Base-by-base conservation (phyloP, 192 early-diverging fungal genomes). In the Coemansia sp. region DNA sequence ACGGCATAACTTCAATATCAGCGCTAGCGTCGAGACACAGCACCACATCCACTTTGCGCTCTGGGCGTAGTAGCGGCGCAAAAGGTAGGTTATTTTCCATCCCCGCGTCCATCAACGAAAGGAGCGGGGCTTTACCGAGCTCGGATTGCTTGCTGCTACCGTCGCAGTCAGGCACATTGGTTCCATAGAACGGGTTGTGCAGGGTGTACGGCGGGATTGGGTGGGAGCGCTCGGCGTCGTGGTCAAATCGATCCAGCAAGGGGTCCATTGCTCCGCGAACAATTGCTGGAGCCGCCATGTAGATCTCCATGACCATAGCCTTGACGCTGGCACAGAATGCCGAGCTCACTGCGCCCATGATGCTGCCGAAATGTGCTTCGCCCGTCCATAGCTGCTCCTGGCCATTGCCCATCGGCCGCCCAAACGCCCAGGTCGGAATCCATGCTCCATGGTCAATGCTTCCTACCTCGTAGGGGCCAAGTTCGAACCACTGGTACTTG, bases 81-180 rank as follows among this genome's bases (percentile, higher is more conserved):
- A 91, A 77, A 0, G 89, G 86, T 29, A 87, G 64, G 55, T 91
- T 89, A 58, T 91, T 91, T 35, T 87, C 80, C 64, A 84, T 75
- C 7, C 85, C 89, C 12, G 85, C 87, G 61, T 91, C 89, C 67
- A 85, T 84, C 31, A 89, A 56, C 18, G 76, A 82, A 23, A 86
- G 45, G 6, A 73, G 50, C 18, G 50, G 72, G 30, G 41, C 43
- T 7, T 28, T 51, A 12, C 56, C 58, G 6, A 74, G 51, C 35
- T 65, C 64, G 12, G 51, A 35, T 35, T 50, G 47, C 10, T 62
- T 22, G 35, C 3, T 35, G 17, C 16, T 44, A 18, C 17, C 10
- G 11, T 18, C 21, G 30, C 10, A 8, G 19, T 11, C 9, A 3
- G 14, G 32, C 5, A 34, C 19, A 1, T 20, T 17, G 2, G 38